phyloP scores from a whole-genome alignment of 2,329 filamentous ascomycete species.

The Westerdykella ornata region DNA sequence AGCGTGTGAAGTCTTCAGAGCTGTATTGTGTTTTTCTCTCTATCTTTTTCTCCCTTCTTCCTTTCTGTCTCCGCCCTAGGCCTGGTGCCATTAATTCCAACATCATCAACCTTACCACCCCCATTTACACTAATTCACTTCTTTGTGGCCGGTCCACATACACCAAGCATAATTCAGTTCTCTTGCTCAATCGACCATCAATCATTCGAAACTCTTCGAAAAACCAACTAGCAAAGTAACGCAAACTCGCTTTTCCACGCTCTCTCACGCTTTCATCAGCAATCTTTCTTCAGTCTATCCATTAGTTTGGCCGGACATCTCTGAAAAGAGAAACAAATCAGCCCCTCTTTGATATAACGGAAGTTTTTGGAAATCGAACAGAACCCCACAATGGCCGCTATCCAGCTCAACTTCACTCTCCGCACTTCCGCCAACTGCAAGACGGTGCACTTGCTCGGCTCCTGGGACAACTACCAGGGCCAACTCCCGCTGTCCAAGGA shows the following conservation, averaged over 20 bases:
- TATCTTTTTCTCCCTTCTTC: slow-evolving; percentile 38
- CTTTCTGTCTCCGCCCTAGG: slow-evolving; percentile 36
- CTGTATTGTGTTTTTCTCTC: slow-evolving; percentile 44
- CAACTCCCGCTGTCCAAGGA: slow-evolving; percentile 94
- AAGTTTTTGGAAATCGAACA: slow-evolving; percentile 19
- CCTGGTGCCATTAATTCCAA: slow-evolving; percentile 42
- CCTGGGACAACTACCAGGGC: slow-evolving; percentile 94
- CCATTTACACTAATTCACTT: slow-evolving; percentile 32
- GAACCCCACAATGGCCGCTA: slow-evolving; percentile 63
- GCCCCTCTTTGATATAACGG: slow-evolving; percentile 12
- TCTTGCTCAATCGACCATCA: slow-evolving; percentile 42
- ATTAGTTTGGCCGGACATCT: slow-evolving; percentile 32
- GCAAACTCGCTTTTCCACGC: slow-evolving; percentile 28
- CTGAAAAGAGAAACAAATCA: slow-evolving; percentile 17
- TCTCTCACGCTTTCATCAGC: slow-evolving; percentile 31
- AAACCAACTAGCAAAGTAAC: slow-evolving; percentile 18
- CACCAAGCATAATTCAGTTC: slow-evolving; percentile 40
- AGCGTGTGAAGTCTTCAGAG: slow-evolving; percentile 47
- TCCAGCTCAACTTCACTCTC: slow-evolving; percentile 92
- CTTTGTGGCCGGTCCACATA: slow-evolving; percentile 40
- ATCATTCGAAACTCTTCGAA: slow-evolving; percentile 11
- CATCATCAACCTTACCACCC: slow-evolving; percentile 10
- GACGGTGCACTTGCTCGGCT: slow-evolving; percentile 94
- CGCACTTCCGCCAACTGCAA: slow-evolving; percentile 95
- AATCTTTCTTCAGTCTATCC: slow-evolving; percentile 30